Percentiles rank a stretch among this genome's conserved stretches.
These are phyloP conservation scores for Paracoccidioides lutzii DNA, from an alignment of 2,329 filamentous ascomycete genomes.

Conservation along the genomic window DNA sequence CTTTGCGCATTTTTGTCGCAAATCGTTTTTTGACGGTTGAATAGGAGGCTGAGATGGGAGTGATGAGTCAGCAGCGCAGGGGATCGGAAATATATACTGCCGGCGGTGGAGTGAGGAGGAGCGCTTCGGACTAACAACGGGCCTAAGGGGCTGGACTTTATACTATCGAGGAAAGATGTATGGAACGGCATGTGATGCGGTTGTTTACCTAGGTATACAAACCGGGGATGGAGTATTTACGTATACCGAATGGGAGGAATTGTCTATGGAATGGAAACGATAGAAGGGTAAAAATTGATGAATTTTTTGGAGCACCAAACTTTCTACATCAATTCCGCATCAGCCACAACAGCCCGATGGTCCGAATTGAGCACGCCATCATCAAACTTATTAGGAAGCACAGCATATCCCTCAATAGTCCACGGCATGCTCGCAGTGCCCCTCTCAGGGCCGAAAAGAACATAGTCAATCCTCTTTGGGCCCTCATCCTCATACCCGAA, in stretches of 20 bases:
- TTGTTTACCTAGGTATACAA: no score
- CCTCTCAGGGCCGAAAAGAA: slow-evolving; percentile 31
- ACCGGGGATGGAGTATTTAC: no score
- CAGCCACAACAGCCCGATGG: slow-evolving; percentile 44
- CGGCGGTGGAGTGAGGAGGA: slow-evolving; percentile 5
- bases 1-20: neutral
- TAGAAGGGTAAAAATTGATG: no score
- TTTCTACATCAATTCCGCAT: slow-evolving; percentile 24
- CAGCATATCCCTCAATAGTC: slow-evolving; percentile 37
- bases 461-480: slow-evolving; percentile 39
- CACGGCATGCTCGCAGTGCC: slow-evolving; percentile 18
- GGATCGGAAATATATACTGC: slow-evolving; percentile 9
- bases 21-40: neutral
- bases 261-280: no score
- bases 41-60: neutral
- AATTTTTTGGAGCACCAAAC: no score
- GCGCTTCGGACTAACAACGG: no score
- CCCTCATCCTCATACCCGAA: slow-evolving; percentile 33
- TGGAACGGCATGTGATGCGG: no score
- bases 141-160: no score
- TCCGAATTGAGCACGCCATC: slow-evolving; percentile 43
- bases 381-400: slow-evolving; percentile 43
- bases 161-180: no score
- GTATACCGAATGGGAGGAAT: no score
- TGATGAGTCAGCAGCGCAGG: neutral